Evolutionary conservation across 2,329 filamentous ascomycete species (phyloP), one percentile per base, ranked within the genome.

Genomic region (Pseudopithomyces chartarum): DNA sequence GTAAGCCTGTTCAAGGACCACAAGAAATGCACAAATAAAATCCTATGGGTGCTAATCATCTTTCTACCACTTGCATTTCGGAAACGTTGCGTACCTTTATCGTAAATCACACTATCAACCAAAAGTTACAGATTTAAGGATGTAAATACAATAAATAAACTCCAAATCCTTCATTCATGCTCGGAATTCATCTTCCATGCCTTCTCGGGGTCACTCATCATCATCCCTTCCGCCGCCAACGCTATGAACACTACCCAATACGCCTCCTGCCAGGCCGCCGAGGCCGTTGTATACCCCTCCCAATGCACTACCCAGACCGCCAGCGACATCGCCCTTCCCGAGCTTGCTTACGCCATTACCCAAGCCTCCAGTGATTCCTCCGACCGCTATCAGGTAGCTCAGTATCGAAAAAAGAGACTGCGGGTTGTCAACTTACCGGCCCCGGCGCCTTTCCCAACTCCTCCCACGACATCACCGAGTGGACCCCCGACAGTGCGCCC

Each of bases 331-430:
- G 0, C 79, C 79, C 45, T 75, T 77, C 0, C 79, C 78, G 1
- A 81, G 51, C 59, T 79, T 79, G 2, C 74, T 75, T 5, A 81
- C 76, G 1, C 78, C 78, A n/a, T 78, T 76, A 4, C 79, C 79
- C 2, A 81, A 47, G 2, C 79, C 79, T 3, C 74, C 69, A 1
- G 76, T 78, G 22, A 79, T 69, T 2, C 77, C 76, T 5, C 68
- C 66, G 1, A 79, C 76, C 48, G 48, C 43, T 46, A 20, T 17
- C 8, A n/a, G n/a, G 5, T 17, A 32, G 13, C 11, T 45, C 26
- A 45, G 43, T 20, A 26, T 26, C 42, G 11, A 12, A 13, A 44
- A 20, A 22, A 13, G 6, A 44, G 22, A 26, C 11, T 23, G 5
- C 12, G 3, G 34, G 34, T 23, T 23, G 19, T 6, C 11, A 45